These are phyloP conservation scores for Erodium trifolium DNA, from an alignment of 441 rosid genomes.

Conservation along the genomic window DNA sequence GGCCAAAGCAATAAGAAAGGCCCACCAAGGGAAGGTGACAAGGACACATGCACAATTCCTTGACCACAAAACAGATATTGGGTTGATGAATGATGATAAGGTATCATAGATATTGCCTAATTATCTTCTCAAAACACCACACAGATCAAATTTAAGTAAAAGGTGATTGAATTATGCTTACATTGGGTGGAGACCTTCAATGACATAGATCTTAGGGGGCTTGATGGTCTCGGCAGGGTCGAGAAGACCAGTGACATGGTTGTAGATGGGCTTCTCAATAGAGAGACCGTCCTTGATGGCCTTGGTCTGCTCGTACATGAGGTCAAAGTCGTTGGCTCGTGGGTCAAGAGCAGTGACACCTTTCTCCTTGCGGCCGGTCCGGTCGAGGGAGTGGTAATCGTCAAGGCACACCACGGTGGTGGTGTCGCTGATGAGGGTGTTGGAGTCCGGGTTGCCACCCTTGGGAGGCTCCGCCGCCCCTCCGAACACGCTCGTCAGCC, in stretches of 20 bases:
- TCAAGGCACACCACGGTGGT: constrained; percentile 92
- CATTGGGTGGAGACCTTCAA: constrained; percentile 98
- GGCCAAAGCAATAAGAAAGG: constrained; percentile 5
- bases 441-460: constrained; percentile 96
- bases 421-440: constrained; percentile 86
- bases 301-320: constrained; percentile 89
- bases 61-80: constrained; percentile 9
- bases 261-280: constrained; percentile 84
- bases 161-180: constrained; percentile 28
- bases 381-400: constrained; percentile 83
- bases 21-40: constrained; percentile 10
- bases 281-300: constrained; percentile 69
- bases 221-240: constrained; percentile 89
- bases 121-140: too few species aligned
- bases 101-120: constrained; percentile 6
- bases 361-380: constrained; percentile 77
- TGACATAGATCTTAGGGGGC: constrained; percentile 93
- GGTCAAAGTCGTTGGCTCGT: constrained; percentile 81
- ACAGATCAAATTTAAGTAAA: too few species aligned
- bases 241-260: constrained; percentile 80
- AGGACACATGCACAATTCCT: constrained; percentile 2
- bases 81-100: not conserved
- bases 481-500: constrained; percentile 88
- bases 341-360: constrained; percentile 97
- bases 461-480: constrained; percentile 91